Conservation (phyloP, 2,329 filamentous ascomycete species). For the Xylaria digitata region DNA sequence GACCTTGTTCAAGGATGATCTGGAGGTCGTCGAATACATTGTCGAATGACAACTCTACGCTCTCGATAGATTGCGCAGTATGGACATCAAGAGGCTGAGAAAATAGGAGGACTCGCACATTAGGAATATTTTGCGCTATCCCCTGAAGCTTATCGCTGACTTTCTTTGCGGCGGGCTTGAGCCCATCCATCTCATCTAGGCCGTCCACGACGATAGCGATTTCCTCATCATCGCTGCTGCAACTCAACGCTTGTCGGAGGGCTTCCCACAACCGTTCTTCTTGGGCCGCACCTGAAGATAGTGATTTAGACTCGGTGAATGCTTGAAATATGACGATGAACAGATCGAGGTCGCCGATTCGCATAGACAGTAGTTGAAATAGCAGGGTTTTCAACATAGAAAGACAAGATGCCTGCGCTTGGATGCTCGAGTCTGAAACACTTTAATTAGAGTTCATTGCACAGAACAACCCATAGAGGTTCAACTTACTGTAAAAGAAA, state of each 20-base stretch:
- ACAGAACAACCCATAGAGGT: not conserved
- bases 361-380: constrained; percentile 33
- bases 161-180: constrained; percentile 34
- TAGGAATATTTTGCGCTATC: constrained; percentile 24
- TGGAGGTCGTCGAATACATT: constrained; percentile 34
- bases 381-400: constrained; percentile 37
- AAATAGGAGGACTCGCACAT: constrained; percentile 30
- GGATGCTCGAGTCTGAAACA: constrained; percentile 25
- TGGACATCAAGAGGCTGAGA: constrained; percentile 31
- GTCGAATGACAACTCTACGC: constrained; percentile 30
- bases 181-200: constrained; percentile 37
- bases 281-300: constrained; percentile 24
- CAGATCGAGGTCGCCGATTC: constrained; percentile 35
- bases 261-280: constrained; percentile 34
- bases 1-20: constrained; percentile 33
- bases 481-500: constrained; percentile 36
- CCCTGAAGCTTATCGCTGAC: constrained; percentile 30
- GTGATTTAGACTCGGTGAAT: constrained; percentile 26
- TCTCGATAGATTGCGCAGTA: constrained; percentile 21
- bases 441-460: not conserved
- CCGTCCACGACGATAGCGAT: constrained; percentile 34
- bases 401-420: constrained; percentile 26
- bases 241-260: constrained; percentile 29
- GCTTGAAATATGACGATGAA: constrained; percentile 33
- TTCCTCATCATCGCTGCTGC: constrained; percentile 33